Evolutionary conservation across 352 stramenopile species (phyloP).

Genomic region (Pythium aristosporum): DNA sequence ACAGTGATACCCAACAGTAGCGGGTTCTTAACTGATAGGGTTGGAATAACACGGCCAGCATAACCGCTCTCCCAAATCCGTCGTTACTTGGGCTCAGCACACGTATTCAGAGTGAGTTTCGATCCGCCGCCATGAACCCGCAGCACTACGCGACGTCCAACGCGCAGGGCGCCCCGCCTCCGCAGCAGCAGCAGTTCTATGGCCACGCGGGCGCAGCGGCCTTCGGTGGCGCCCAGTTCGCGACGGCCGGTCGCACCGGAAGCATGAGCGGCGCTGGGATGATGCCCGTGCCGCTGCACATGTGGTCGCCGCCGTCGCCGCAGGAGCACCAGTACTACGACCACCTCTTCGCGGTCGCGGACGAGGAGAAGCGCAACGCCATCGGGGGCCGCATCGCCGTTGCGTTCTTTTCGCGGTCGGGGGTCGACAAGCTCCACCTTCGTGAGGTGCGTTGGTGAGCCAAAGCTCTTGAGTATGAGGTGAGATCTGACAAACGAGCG

Average conservation of each 20-base stretch:
- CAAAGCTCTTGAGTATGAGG: too few species aligned
- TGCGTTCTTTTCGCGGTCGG: slow-evolving; percentile 91
- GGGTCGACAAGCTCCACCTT: slow-evolving; percentile 82
- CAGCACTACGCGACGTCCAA: slow-evolving; percentile 61
- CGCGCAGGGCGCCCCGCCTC: background rate
- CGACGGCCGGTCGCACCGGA: slow-evolving; percentile 32
- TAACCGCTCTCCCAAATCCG: background rate
- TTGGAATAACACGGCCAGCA: background rate
- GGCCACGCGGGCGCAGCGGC: slow-evolving; percentile 33
- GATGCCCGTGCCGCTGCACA: slow-evolving; percentile 31
- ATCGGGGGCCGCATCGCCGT: slow-evolving; percentile 91
- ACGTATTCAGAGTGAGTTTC: too few species aligned
- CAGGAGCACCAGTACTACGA: slow-evolving; percentile 89
- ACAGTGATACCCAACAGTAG: background rate
- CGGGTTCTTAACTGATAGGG: slow-evolving; percentile 15
- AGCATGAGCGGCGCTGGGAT: slow-evolving; percentile 23
- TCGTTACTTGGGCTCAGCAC: background rate
- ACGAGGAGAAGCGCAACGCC: slow-evolving; percentile 74
- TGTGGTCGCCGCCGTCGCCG: slow-evolving; percentile 57
- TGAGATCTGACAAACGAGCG: background rate
- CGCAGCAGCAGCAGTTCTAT: slow-evolving; percentile 40
- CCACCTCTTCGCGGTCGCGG: slow-evolving; percentile 88
- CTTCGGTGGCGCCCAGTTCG: slow-evolving; percentile 33
- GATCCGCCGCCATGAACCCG: slow-evolving; percentile 36
- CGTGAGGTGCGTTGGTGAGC: slow-evolving; percentile 48